A percentile compares a stretch with the other conserved stretches of the same genome.
phyloP scores from a whole-genome alignment of 164 flowering plant species.

The Annona cherimola region DNA sequence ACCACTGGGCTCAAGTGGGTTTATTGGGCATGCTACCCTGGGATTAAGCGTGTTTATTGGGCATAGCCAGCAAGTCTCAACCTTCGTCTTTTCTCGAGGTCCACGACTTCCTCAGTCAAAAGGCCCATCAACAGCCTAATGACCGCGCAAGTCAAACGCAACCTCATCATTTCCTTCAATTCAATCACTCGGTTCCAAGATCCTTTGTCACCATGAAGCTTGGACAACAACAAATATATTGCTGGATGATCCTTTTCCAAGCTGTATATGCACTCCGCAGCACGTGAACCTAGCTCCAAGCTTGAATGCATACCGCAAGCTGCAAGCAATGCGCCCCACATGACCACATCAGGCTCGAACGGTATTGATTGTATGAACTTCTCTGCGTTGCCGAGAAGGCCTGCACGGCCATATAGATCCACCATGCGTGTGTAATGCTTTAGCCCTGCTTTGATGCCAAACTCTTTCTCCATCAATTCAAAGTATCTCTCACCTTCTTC shows the following conservation, averaged over 20 bases:
- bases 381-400: slow-evolving; percentile 45
- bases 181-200: slow-evolving; percentile 30
- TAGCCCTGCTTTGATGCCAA: slow-evolving; percentile 30
- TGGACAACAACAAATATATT: slow-evolving; percentile 31
- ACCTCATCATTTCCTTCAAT: slow-evolving; percentile 34
- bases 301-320: slow-evolving; percentile 56
- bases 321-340: slow-evolving; percentile 66
- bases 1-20: too few species aligned
- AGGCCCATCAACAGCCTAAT: too few species aligned
- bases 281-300: slow-evolving; percentile 37
- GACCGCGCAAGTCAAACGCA: too few species aligned
- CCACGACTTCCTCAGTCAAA: too few species aligned
- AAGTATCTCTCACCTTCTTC: slow-evolving; percentile 45
- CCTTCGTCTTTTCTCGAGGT: too few species aligned
- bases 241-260: slow-evolving; percentile 48
- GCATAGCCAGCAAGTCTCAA: too few species aligned
- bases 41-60: too few species aligned
- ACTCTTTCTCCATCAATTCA: slow-evolving; percentile 29
- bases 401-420: slow-evolving; percentile 56
- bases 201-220: slow-evolving; percentile 50
- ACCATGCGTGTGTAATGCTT: slow-evolving; percentile 70
- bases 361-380: slow-evolving; percentile 45
- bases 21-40: too few species aligned
- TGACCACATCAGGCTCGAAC: slow-evolving; percentile 44
- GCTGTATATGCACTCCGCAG: slow-evolving; percentile 35